Percentiles rank a stretch among this genome's conserved stretches.
Conservation (phyloP, 1,284 basidiomycete genomes). For the Sporisorium scitamineum region DNA sequence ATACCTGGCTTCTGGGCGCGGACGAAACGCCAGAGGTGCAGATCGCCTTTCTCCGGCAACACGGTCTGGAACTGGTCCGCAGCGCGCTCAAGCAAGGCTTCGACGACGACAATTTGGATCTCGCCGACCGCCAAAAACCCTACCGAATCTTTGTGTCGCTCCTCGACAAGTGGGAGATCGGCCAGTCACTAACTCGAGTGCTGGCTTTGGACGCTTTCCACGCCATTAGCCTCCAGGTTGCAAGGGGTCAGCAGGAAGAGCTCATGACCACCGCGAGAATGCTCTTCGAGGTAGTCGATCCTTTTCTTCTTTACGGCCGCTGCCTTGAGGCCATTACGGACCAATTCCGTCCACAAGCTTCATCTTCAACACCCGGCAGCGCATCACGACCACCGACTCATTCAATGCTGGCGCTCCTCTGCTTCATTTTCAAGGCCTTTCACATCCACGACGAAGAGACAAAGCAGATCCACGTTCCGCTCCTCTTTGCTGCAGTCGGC, state of each 20-base stretch:
- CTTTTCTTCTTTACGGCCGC: slow-evolving; percentile 85
- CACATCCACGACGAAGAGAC: slow-evolving; percentile 84
- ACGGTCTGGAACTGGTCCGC: slow-evolving; percentile 49
- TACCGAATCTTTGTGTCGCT: slow-evolving; percentile 96
- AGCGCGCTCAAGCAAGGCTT: slow-evolving; percentile 52
- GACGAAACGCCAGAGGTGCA: slow-evolving; percentile 76
- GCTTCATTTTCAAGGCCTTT: slow-evolving; percentile 80
- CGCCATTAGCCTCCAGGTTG: slow-evolving; percentile 73
- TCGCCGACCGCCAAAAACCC: slow-evolving; percentile 80
- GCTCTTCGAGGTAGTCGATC: slow-evolving; percentile 92
- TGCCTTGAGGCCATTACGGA: slow-evolving; percentile 73
- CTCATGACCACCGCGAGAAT: slow-evolving; percentile 85
- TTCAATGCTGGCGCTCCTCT: slow-evolving; percentile 68
- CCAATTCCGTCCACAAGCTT: slow-evolving; percentile 70
- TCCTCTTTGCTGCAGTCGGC: slow-evolving; percentile 42
- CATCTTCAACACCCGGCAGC: slow-evolving; percentile 40
- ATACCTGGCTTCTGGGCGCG: slow-evolving; percentile 87
- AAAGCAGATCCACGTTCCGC: slow-evolving; percentile 81
- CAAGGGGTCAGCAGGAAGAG: slow-evolving; percentile 77
- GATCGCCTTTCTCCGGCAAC: slow-evolving; percentile 44
- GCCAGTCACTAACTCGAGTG: slow-evolving; percentile 80
- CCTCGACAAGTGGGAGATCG: slow-evolving; percentile 97
- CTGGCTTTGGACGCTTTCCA: slow-evolving; percentile 84
- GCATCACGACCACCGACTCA: not conserved
- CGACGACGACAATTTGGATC: slow-evolving; percentile 71